phyloP scores from a whole-genome alignment of 352 stramenopile genomes.

The Globisporangium perplexum region DNA sequence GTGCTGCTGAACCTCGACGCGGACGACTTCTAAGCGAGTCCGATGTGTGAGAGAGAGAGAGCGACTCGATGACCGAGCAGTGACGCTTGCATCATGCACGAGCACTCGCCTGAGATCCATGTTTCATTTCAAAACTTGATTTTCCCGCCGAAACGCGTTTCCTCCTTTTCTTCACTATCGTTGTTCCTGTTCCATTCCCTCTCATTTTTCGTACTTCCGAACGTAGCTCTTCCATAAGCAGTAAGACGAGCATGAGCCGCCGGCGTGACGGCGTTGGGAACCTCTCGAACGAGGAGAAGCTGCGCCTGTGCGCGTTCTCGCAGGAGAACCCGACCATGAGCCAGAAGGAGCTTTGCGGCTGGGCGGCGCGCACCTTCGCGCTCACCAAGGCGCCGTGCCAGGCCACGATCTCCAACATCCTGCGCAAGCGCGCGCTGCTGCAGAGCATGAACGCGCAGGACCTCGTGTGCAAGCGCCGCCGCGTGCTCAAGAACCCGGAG shows the following conservation, averaged over 20 bases:
- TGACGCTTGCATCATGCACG: too few species aligned
- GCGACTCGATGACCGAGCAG: too few species aligned
- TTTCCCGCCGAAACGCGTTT: background rate
- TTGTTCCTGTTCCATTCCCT: background rate
- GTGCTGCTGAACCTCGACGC: slow-evolving; percentile 77
- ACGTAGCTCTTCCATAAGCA: too few species aligned
- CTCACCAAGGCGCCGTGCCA: slow-evolving; percentile 38
- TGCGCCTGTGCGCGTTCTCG: slow-evolving; percentile 47
- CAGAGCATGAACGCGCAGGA: slow-evolving; percentile 29
- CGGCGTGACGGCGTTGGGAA: slow-evolving; percentile 18
- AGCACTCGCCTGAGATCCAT: too few species aligned
- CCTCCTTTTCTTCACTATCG: background rate
- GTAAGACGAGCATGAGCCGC: slow-evolving; percentile 1
- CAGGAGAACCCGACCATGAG: slow-evolving; percentile 39
- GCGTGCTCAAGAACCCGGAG: slow-evolving; percentile 44
- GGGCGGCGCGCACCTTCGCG: slow-evolving; percentile 44
- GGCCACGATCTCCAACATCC: slow-evolving; percentile 57
- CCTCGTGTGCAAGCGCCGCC: slow-evolving; percentile 30
- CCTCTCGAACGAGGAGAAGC: slow-evolving; percentile 55
- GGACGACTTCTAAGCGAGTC: slow-evolving; percentile 59
- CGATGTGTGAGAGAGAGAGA: background rate
- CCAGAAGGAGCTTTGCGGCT: slow-evolving; percentile 38
- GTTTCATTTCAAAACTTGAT: slow-evolving; percentile 2
- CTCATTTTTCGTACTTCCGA: background rate
- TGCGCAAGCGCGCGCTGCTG: slow-evolving; percentile 34